Percentiles rank a stretch among this genome's conserved stretches.
Evolutionary conservation across 2,329 filamentous ascomycete species (phyloP).

Genomic region (Ilyonectria destructans): DNA sequence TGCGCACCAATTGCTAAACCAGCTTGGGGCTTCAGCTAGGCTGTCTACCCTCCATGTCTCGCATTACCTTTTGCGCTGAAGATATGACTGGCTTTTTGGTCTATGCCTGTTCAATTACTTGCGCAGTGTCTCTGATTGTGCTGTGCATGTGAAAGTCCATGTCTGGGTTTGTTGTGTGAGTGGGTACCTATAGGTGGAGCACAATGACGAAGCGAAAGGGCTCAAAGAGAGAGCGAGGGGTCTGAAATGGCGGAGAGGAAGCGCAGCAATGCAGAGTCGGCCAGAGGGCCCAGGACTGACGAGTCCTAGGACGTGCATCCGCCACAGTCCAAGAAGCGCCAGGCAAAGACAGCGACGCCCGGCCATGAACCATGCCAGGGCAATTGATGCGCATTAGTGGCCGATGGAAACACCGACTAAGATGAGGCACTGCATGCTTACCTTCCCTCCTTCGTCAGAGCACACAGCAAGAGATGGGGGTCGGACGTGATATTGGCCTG

Average conservation of each 20-base stretch:
- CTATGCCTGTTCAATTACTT: slow-evolving; percentile 8
- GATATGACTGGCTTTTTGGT: background rate
- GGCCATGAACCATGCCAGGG: slow-evolving; percentile 39
- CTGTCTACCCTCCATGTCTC: background rate
- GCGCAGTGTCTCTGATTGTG: background rate
- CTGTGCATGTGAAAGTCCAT: slow-evolving; percentile 33
- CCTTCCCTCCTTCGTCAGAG: slow-evolving; percentile 30
- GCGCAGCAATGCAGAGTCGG: slow-evolving; percentile 9
- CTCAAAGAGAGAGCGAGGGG: slow-evolving; percentile 6
- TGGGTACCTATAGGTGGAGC: slow-evolving; percentile 26
- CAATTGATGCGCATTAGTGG: slow-evolving; percentile 45
- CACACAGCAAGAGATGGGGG: slow-evolving; percentile 12
- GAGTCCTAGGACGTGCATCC: slow-evolving; percentile 17
- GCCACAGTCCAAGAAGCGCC: slow-evolving; percentile 7
- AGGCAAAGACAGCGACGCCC: slow-evolving; percentile 7
- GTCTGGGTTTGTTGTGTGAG: slow-evolving; percentile 24
- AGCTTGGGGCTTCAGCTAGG: background rate
- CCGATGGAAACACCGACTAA: slow-evolving; percentile 34
- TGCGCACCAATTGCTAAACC: slow-evolving; percentile 18
- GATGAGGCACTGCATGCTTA: slow-evolving; percentile 35
- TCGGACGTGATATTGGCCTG: background rate
- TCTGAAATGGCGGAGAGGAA: slow-evolving; percentile 29
- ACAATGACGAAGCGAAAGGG: slow-evolving; percentile 28
- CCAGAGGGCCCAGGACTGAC: slow-evolving; percentile 8
- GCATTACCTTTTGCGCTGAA: background rate